phyloP scores from a whole-genome alignment of 768 basidiomycete species.

The Zangia roseola region DNA sequence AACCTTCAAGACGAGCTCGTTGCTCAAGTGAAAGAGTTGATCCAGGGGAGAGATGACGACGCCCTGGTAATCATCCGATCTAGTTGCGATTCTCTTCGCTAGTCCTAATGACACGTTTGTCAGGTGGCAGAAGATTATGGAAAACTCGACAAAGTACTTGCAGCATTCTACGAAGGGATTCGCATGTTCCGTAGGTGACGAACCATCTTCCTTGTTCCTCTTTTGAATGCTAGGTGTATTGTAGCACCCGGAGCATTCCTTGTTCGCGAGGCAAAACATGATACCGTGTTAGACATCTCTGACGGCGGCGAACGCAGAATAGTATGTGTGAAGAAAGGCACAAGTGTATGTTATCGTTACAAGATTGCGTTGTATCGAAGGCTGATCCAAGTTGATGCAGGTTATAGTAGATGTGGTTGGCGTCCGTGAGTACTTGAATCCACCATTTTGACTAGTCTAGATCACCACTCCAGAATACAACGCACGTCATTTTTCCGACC shows the following conservation, averaged over 20 bases:
- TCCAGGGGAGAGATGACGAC: slow-evolving; percentile 16
- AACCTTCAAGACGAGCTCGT: slow-evolving; percentile 33
- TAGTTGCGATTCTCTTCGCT: neutral
- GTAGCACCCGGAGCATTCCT: slow-evolving; percentile 32
- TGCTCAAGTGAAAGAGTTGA: slow-evolving; percentile 28
- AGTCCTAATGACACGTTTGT: neutral
- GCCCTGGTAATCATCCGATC: slow-evolving; percentile 13
- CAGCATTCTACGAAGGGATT: slow-evolving; percentile 31
- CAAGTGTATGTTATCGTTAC: slow-evolving; percentile 9
- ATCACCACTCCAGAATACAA: slow-evolving; percentile 34
- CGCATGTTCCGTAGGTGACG: slow-evolving; percentile 34
- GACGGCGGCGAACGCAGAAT: slow-evolving; percentile 14
- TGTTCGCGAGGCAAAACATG: slow-evolving; percentile 29
- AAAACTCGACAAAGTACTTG: slow-evolving; percentile 31
- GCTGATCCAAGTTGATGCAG: slow-evolving; percentile 5
- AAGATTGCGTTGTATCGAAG: neutral
- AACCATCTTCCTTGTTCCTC: neutral
- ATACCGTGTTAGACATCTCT: slow-evolving; percentile 23
- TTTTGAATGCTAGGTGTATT: neutral
- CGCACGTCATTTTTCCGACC: slow-evolving; percentile 35
- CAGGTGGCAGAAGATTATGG: slow-evolving; percentile 25
- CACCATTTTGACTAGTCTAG: neutral
- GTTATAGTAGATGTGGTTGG: slow-evolving; percentile 32
- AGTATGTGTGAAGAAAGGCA: slow-evolving; percentile 24
- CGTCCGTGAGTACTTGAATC: slow-evolving; percentile 19